Conservation (phyloP, 805 yeast genomes). For the Candida railenensis region DNA sequence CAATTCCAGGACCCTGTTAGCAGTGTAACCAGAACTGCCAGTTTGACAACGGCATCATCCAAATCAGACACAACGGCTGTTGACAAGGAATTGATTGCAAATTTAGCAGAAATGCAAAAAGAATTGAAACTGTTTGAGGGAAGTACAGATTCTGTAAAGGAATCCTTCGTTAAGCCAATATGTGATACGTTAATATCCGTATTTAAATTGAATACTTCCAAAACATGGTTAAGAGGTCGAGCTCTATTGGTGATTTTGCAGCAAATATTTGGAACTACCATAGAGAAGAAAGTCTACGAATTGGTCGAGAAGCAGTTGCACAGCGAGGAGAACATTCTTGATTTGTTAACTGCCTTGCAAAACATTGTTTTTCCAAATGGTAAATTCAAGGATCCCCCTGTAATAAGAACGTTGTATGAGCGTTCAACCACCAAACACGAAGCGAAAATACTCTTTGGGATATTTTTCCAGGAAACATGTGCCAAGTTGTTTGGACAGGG, state of each 20-base stretch:
- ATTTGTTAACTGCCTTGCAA: slow-evolving; percentile 22
- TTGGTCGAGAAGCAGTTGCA: slow-evolving; percentile 34
- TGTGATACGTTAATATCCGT: slow-evolving; percentile 71
- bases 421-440: slow-evolving; percentile 54
- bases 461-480: slow-evolving; percentile 61
- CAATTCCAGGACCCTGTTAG: neutral
- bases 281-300: slow-evolving; percentile 64
- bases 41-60: neutral
- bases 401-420: slow-evolving; percentile 49
- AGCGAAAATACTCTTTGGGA: slow-evolving; percentile 54
- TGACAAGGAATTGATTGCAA: slow-evolving; percentile 21
- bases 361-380: slow-evolving; percentile 44
- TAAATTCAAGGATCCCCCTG: slow-evolving; percentile 45
- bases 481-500: slow-evolving; percentile 72
- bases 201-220: slow-evolving; percentile 63
- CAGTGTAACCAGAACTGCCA: neutral
- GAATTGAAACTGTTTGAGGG: slow-evolving; percentile 56
- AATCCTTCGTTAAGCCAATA: slow-evolving; percentile 72
- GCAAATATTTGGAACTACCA: slow-evolving; percentile 83
- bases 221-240: slow-evolving; percentile 80
- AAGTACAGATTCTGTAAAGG: slow-evolving; percentile 2
- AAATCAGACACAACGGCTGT: neutral
- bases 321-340: slow-evolving; percentile 47
- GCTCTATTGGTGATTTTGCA: slow-evolving; percentile 80
- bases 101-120: slow-evolving; percentile 49